Evolutionary conservation across 768 basidiomycete genomes (phyloP).

Genomic region (Lactifluus volemus): DNA sequence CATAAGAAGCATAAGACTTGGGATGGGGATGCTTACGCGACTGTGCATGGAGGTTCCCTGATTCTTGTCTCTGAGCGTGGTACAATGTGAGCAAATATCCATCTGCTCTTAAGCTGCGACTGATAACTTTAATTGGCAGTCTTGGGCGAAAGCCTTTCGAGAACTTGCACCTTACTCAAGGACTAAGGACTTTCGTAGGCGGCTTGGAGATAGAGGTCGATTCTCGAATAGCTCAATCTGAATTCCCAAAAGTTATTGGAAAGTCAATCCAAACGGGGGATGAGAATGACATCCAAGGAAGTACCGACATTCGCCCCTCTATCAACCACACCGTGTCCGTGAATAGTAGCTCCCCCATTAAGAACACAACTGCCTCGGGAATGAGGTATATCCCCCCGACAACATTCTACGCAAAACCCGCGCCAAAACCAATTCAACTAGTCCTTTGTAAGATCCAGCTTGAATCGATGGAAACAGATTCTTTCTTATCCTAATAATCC

Average conservation of each 20-base stretch:
- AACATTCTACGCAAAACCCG: conserved; percentile 50
- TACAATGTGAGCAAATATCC: conserved; percentile 42
- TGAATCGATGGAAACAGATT: background rate
- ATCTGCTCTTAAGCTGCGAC: background rate
- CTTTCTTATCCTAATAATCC: background rate
- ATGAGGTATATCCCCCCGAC: conserved; percentile 43
- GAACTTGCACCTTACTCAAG: conserved; percentile 37
- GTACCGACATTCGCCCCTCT: conserved; percentile 5
- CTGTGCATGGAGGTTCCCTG: conserved; percentile 40
- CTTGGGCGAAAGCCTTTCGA: conserved; percentile 58
- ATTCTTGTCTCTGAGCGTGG: conserved; percentile 64
- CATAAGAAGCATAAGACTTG: conserved; percentile 81
- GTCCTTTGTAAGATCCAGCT: conserved; percentile 38
- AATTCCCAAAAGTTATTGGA: conserved; percentile 41
- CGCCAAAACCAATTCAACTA: conserved; percentile 26
- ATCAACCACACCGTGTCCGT: background rate
- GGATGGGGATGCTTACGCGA: conserved; percentile 71
- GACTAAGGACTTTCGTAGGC: conserved; percentile 41
- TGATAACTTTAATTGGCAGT: conserved; percentile 27
- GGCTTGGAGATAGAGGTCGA: conserved; percentile 60
- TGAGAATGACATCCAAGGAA: conserved; percentile 18
- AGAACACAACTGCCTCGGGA: conserved; percentile 17
- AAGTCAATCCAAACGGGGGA: conserved; percentile 24
- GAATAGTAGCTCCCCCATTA: conserved; percentile 17
- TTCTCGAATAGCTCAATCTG: conserved; percentile 37